Conservation (phyloP, 2,329 filamentous ascomycete species). For the Sarocladium kiliense region DNA sequence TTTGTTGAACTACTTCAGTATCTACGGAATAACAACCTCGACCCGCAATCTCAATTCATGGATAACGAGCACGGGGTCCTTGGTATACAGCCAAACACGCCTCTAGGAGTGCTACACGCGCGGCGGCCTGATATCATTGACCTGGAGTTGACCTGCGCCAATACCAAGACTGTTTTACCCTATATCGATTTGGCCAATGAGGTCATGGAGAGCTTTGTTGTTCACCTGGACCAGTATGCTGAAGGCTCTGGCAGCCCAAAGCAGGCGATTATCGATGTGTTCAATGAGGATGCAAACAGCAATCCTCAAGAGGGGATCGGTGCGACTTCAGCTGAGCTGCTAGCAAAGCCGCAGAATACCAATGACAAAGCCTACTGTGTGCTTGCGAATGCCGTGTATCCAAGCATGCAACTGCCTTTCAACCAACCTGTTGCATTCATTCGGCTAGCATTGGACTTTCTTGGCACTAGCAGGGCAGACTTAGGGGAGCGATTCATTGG, state of each 20-base stretch:
- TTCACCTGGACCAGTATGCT: constrained; percentile 1
- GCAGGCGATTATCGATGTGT: constrained; percentile 4
- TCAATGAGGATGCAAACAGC: constrained; percentile 2
- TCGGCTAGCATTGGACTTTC: not conserved
- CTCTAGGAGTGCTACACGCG: constrained; percentile 1
- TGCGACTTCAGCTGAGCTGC: not conserved
- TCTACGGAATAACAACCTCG: constrained; percentile 9
- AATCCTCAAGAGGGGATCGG: not conserved
- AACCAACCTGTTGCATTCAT: not conserved
- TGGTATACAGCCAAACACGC: not conserved
- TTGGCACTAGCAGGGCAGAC: not conserved
- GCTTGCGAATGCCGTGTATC: not conserved
- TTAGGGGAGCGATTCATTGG: not conserved
- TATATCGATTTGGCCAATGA: constrained; percentile 11
- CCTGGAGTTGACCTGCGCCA: constrained; percentile 3
- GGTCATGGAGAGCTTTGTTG: constrained; percentile 10
- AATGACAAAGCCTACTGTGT: constrained; percentile 8
- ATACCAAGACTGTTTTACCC: not conserved
- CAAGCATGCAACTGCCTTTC: constrained; percentile 1
- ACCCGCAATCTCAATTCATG: not conserved
- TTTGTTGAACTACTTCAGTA: constrained; percentile 12
- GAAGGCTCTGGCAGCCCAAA: not conserved
- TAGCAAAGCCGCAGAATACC: constrained; percentile 7
- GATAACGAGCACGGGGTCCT: not conserved
- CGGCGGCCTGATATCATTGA: constrained; percentile 8